phyloP scores from a whole-genome alignment of 768 basidiomycete genomes.

The Filobasidium wieringae region DNA sequence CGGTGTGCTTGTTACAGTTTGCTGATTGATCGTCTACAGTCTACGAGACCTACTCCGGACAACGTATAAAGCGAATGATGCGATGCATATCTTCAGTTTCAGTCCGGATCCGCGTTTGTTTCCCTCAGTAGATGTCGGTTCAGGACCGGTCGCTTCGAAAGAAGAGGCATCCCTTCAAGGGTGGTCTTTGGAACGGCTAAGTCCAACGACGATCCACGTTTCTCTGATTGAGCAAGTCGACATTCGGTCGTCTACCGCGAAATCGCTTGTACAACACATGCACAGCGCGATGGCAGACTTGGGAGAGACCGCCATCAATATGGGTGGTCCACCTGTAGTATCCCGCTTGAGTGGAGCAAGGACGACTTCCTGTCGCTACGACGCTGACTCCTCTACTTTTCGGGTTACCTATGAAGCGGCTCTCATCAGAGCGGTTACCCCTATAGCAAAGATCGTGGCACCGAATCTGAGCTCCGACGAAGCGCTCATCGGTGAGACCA shows the following conservation, averaged over 20 bases:
- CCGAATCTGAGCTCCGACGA: not conserved
- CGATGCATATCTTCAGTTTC: conserved; percentile 89
- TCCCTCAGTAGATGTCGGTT: conserved; percentile 49
- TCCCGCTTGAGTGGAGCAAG: conserved; percentile 69
- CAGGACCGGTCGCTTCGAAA: conserved; percentile 68
- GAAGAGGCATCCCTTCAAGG: conserved; percentile 97
- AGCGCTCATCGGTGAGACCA: not conserved
- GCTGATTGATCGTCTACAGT: conserved; percentile 40
- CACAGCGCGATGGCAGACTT: conserved; percentile 76
- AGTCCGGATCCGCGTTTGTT: conserved; percentile 81
- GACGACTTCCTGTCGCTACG: conserved; percentile 62
- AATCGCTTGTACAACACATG: conserved; percentile 89
- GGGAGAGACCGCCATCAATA: conserved; percentile 90
- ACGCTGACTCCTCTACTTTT: conserved; percentile 71
- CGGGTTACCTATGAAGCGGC: conserved; percentile 61
- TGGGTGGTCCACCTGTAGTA: conserved; percentile 83
- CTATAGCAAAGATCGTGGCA: conserved; percentile 21
- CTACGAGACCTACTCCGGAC: conserved; percentile 88
- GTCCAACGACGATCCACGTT: conserved; percentile 84
- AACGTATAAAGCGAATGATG: conserved; percentile 89
- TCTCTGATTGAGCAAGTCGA: conserved; percentile 93
- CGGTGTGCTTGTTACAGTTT: not conserved
- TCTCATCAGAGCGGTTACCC: conserved; percentile 38
- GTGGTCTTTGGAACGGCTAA: conserved; percentile 91
- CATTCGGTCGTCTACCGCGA: conserved; percentile 93